A percentile compares a stretch with the other conserved stretches of the same genome.
Evolutionary conservation across 2,329 filamentous ascomycete species (phyloP).

Genomic region (Alternaria hordeiaustralica): DNA sequence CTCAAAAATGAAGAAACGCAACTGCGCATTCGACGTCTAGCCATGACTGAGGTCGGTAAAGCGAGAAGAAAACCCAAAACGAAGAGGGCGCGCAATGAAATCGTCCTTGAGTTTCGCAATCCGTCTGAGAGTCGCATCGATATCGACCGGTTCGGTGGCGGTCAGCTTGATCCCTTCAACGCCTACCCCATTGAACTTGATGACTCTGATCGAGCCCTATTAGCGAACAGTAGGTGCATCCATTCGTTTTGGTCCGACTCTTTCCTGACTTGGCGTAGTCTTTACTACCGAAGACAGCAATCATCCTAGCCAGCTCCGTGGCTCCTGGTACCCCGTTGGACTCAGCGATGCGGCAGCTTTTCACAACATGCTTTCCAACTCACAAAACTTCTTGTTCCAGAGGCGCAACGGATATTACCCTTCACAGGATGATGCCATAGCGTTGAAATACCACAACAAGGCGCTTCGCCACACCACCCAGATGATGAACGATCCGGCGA

Average conservation of each 20-base stretch:
- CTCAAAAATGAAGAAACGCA: slow-evolving; percentile 41
- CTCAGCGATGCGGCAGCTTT: slow-evolving; percentile 30
- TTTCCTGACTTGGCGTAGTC: slow-evolving; percentile 29
- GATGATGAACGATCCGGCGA: slow-evolving; percentile 27
- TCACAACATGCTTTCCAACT: slow-evolving; percentile 35
- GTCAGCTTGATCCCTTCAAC: slow-evolving; percentile 32
- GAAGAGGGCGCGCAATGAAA: slow-evolving; percentile 31
- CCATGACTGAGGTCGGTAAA: slow-evolving; percentile 42
- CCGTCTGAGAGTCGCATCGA: slow-evolving; percentile 9
- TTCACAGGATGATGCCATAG: slow-evolving; percentile 27
- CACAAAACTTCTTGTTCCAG: slow-evolving; percentile 34
- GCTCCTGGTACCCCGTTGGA: slow-evolving; percentile 37
- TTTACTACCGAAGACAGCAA: slow-evolving; percentile 24
- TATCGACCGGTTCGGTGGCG: slow-evolving; percentile 30
- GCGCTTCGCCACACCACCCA: slow-evolving; percentile 26
- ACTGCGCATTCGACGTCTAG: slow-evolving; percentile 40
- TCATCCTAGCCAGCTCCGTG: slow-evolving; percentile 32
- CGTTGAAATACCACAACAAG: slow-evolving; percentile 30
- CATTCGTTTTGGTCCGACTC: not conserved
- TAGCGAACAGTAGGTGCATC: slow-evolving; percentile 33
- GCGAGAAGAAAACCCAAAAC: slow-evolving; percentile 36
- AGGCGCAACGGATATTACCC: slow-evolving; percentile 26
- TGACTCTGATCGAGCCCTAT: slow-evolving; percentile 24
- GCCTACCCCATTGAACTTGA: slow-evolving; percentile 37
- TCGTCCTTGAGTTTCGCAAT: slow-evolving; percentile 34